Conservation (phyloP, 345 rosid genomes). For the Luvunga scandens region DNA sequence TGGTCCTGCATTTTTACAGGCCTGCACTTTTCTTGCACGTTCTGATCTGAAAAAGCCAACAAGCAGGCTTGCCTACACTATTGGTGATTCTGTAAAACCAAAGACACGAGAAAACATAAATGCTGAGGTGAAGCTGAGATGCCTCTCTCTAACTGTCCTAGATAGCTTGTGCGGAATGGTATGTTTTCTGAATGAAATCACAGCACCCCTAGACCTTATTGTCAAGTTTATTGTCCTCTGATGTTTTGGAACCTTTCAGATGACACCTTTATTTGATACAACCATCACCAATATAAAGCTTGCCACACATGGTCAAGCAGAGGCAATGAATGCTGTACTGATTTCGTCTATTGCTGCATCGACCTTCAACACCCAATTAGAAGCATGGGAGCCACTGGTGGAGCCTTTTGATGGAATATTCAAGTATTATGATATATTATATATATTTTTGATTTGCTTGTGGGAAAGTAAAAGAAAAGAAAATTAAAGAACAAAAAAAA, state of each 20-base stretch:
- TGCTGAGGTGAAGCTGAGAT: slow-evolving; percentile 83
- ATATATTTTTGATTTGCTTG: slow-evolving; percentile 16
- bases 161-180: slow-evolving; percentile 97
- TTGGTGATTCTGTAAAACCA: slow-evolving; percentile 87
- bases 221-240: neutral
- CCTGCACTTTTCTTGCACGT: slow-evolving; percentile 94
- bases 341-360: slow-evolving; percentile 92
- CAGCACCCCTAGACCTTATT: neutral
- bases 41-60: slow-evolving; percentile 87
- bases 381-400: slow-evolving; percentile 98
- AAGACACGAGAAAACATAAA: slow-evolving; percentile 79
- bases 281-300: slow-evolving; percentile 91
- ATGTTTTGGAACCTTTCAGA: slow-evolving; percentile 46
- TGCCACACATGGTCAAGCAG: slow-evolving; percentile 87
- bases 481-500: neutral
- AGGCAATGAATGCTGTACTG: slow-evolving; percentile 96
- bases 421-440: slow-evolving; percentile 52
- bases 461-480: neutral
- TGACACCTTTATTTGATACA: slow-evolving; percentile 87
- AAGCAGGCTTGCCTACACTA: slow-evolving; percentile 64
- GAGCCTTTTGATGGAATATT: slow-evolving; percentile 99
- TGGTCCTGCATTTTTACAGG: slow-evolving; percentile 48
- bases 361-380: slow-evolving; percentile 84
- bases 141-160: slow-evolving; percentile 77
- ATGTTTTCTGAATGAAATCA: slow-evolving; percentile 23